A percentile compares a stretch with the other conserved stretches of the same genome.
Evolutionary conservation across 371 early-diverging fungal species (phyloP).

Genomic region (Mortierella sp.): DNA sequence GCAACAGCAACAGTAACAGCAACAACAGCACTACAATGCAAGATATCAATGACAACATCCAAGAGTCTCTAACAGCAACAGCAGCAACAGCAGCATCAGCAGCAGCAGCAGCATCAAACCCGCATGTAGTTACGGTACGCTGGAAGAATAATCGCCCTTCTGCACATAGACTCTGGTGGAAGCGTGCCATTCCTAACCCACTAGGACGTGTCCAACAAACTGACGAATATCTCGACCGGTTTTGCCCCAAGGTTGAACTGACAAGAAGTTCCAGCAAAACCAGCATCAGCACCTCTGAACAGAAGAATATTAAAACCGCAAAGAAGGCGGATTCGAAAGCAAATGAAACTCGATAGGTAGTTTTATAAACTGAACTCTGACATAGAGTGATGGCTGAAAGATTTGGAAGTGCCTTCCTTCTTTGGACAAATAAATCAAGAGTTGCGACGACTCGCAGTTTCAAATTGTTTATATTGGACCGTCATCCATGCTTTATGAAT

Average conservation of each 20-base stretch:
- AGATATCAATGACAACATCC: not conserved
- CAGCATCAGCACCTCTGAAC: too few relatives aligned
- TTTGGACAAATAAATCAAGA: not conserved
- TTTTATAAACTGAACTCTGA: too few relatives aligned
- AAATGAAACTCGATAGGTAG: too few relatives aligned
- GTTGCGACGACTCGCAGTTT: too few relatives aligned
- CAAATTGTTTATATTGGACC: too few relatives aligned
- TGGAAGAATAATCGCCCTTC: slow-evolving; percentile 49
- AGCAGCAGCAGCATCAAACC: not conserved
- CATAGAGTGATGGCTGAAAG: too few relatives aligned
- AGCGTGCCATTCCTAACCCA: slow-evolving; percentile 36
- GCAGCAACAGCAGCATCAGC: not conserved
- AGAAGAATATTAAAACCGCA: too few relatives aligned
- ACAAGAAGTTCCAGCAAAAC: not conserved
- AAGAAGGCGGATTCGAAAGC: too few relatives aligned
- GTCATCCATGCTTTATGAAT: too few relatives aligned
- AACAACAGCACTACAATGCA: not conserved
- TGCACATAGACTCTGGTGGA: slow-evolving; percentile 26
- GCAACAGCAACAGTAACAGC: not conserved
- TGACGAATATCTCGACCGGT: slow-evolving; percentile 23
- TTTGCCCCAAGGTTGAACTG: slow-evolving; percentile 2
- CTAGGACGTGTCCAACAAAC: slow-evolving; percentile 35
- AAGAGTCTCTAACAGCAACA: too few relatives aligned
- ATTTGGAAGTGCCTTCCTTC: too few relatives aligned
- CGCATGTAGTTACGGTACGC: slow-evolving; percentile 1